These are phyloP conservation scores for Chalara sp. DNA, from an alignment of 2,329 filamentous ascomycete species.

Conservation along the genomic window DNA sequence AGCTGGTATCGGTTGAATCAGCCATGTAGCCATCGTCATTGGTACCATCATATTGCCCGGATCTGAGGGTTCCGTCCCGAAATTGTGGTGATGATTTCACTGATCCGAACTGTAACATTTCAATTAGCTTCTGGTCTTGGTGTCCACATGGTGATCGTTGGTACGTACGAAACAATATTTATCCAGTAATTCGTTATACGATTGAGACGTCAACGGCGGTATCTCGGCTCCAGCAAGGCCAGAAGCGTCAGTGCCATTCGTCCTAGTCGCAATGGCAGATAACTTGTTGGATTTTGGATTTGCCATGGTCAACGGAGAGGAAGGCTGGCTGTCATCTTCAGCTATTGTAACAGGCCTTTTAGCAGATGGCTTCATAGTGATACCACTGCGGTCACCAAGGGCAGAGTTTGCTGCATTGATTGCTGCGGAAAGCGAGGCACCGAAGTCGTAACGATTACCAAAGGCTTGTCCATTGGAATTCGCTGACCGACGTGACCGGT, in stretches of 20 bases:
- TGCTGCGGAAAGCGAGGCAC: constrained; percentile 80
- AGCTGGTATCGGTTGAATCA: constrained; percentile 27
- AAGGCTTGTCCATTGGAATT: constrained; percentile 67
- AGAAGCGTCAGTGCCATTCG: constrained; percentile 42
- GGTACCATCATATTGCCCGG: constrained; percentile 37
- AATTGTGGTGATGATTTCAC: constrained; percentile 47
- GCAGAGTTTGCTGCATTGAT: constrained; percentile 67
- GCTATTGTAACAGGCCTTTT: constrained; percentile 10
- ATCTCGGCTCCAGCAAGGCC: constrained; percentile 46
- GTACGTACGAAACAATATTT: constrained; percentile 99
- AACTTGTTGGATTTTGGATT: constrained; percentile 9
- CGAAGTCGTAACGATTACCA: constrained; percentile 91
- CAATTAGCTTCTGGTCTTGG: constrained; percentile 33
- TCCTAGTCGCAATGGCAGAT: constrained; percentile 11
- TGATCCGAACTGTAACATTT: constrained; percentile 49
- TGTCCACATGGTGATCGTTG: constrained; percentile 23
- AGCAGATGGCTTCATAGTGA: constrained; percentile 36
- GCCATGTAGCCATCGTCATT: constrained; percentile 31
- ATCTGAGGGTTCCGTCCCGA: constrained; percentile 40
- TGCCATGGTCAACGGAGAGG: constrained; percentile 16
- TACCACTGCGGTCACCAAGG: constrained; percentile 49
- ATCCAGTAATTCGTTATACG: constrained; percentile 94
- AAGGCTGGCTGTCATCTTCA: constrained; percentile 11
- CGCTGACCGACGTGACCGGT: constrained; percentile 31
- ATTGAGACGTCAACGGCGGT: constrained; percentile 72